A percentile compares a stretch with the other conserved stretches of the same genome.
Evolutionary conservation across 495 filamentous ascomycete genomes (phyloP).

Genomic region (Haplographium delicatum): DNA sequence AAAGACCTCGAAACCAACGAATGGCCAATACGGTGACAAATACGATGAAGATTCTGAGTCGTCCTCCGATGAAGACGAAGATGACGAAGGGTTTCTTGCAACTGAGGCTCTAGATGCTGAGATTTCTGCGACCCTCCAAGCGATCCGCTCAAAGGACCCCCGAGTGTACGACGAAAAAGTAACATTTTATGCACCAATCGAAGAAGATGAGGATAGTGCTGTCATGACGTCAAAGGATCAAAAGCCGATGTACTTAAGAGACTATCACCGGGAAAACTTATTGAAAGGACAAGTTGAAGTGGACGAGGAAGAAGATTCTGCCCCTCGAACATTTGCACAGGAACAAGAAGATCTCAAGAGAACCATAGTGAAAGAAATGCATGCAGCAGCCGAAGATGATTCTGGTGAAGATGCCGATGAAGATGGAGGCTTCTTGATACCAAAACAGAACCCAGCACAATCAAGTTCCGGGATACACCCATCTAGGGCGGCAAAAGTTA

Average conservation of each 20-base stretch:
- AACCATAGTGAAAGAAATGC: constrained; percentile 71
- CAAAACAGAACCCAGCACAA: constrained; percentile 33
- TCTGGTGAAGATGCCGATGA: constrained; percentile 54
- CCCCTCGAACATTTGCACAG: constrained; percentile 68
- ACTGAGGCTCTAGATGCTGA: constrained; percentile 79
- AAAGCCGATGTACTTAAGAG: constrained; percentile 79
- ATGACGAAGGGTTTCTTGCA: constrained; percentile 80
- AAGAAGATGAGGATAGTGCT: constrained; percentile 38
- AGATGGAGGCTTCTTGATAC: constrained; percentile 66
- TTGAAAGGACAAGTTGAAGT: constrained; percentile 54
- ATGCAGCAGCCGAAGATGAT: constrained; percentile 48
- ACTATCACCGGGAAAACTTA: constrained; percentile 87
- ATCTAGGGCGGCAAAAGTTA: constrained; percentile 32
- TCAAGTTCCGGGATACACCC: constrained; percentile 37
- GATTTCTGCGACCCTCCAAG: constrained; percentile 76
- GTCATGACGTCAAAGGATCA: constrained; percentile 47
- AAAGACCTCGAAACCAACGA: constrained; percentile 27
- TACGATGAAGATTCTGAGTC: constrained; percentile 48
- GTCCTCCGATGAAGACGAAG: constrained; percentile 73
- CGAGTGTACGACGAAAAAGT: constrained; percentile 74
- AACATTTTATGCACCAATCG: constrained; percentile 68
- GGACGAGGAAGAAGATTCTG: constrained; percentile 46
- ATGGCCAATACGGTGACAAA: constrained; percentile 34
- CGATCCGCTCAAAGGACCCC: constrained; percentile 85
- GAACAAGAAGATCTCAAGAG: constrained; percentile 81